Percentiles rank a stretch among this genome's conserved stretches.
phyloP scores from a whole-genome alignment of 768 basidiomycete genomes.

The Tylopilus sp. region DNA sequence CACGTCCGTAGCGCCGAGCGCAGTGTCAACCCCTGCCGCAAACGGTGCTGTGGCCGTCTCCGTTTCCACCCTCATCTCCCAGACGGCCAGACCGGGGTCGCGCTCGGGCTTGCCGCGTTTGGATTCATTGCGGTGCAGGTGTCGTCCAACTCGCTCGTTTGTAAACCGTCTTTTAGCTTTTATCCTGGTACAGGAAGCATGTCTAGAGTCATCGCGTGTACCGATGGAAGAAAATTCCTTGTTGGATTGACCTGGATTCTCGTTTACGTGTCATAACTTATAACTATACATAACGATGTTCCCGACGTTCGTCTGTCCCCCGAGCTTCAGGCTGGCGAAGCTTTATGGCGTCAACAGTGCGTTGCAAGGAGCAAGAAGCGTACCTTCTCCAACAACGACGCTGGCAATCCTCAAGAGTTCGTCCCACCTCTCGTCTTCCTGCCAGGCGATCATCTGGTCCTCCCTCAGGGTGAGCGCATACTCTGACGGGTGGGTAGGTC shows the following conservation, averaged over 20 bases:
- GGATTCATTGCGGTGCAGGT: constrained; percentile 10
- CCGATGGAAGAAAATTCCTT: too few species aligned
- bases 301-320: too few species aligned
- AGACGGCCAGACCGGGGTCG: constrained; percentile 16
- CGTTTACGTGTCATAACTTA: too few species aligned
- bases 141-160: constrained; percentile 3
- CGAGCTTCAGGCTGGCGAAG: not conserved
- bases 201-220: too few species aligned
- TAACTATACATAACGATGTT: too few species aligned
- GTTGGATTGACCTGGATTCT: too few species aligned
- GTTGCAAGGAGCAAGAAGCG: not conserved
- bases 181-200: too few species aligned
- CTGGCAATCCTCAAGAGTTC: constrained; percentile 39
- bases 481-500: constrained; percentile 31
- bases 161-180: too few species aligned
- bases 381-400: constrained; percentile 27
- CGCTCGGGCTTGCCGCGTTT: constrained; percentile 18
- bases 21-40: not conserved
- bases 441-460: constrained; percentile 56
- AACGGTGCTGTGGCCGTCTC: constrained; percentile 10
- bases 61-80: constrained; percentile 8
- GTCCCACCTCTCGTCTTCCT: constrained; percentile 52
- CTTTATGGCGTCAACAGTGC: not conserved
- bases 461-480: constrained; percentile 48
- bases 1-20: not conserved